Base-by-base conservation (phyloP, 2,329 filamentous ascomycete species). In the Xylariaceae sp. region DNA sequence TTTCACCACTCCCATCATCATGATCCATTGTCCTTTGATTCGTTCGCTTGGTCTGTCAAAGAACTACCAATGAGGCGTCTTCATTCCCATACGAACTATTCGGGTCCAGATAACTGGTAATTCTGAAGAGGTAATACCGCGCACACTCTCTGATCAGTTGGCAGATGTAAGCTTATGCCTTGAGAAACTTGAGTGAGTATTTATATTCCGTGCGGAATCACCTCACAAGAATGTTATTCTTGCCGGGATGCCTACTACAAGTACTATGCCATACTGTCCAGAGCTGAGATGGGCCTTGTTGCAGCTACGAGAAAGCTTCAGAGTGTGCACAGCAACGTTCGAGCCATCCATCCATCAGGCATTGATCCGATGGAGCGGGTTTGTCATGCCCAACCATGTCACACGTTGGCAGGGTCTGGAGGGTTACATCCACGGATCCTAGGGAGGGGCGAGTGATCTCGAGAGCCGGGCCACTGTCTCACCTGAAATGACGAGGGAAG, bases 351-450 rank as follows among this genome's bases (percentile, higher is more conserved):
- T 54, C 47, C 48, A 37, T 55, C 42, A 42, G 57, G 57, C 51
- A 56, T 56, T 50, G 53, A 59, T 56, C 35, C 11, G 35, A 56
- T 51, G 35, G 18, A 60, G 30, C 49, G 13, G 45, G 45, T 30
- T 15, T 49, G 5, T 49, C 54, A 37, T 53, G 60, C 54, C 60
- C 51, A 57, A 62, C 59, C 47, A 51, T 50, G 45, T 53, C 54
- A 53, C 44, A 48, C 42, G 35, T 49, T 15, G 4, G 44, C 54
- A 8, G 10, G 30, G 13, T 13, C 47, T 17, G 17, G 35, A 53
- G 34, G 45, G 60, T 58, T 56, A 56, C 56, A 59, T 59, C 17
- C 23, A 44, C 15, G 51, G 30, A 15, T 55, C 51, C 44, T 51
- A 15, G 8, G 35, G 50, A 10, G 47, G 51, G 42, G 9, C 48